Evolutionary conservation across 352 stramenopile genomes (phyloP), one percentile per base, ranked within the genome.

Genomic region (Globisporangium parvum): DNA sequence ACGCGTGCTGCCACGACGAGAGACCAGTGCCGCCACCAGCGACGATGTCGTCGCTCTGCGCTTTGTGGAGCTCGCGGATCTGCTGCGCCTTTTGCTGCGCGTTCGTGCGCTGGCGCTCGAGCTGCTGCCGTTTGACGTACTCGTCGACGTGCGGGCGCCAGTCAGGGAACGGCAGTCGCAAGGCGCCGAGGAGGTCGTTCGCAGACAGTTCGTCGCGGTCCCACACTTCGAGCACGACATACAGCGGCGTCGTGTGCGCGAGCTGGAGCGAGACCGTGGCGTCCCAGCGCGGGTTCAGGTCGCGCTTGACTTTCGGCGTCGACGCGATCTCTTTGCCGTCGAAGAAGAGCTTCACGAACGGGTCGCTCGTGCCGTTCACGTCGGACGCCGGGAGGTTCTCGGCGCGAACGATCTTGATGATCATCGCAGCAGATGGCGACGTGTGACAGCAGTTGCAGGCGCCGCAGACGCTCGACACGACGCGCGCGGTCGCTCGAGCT

Each of bases 251-350:
- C 17, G 74, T 73, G 52, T 80, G 67, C 6, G 65, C 62, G 24
- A 92, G 73, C 57, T 77, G 66, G 60, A 93, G 69, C 49, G 71
- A 59, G 40, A 88, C 59, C 42, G 80, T 66, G 47, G 74, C 72
- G 59, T 93, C 80, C 80, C 81, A 93, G 52, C 75, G 74, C 59
- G 84, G 84, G 51, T 87, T 88, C 8, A 90, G 57, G 51, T 76
- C 74, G 39, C 75, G 75, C 63, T 87, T 87, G 56, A 93, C 77
- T 46, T 73, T 67, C n/a, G 69, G 78, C n/a, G 83, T 87, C 1
- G 57, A 45, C 39, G 66, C 81, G n/a, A 93, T 64, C 51, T 93
- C 84, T 48, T 81, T 81, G 18, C 75, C 70, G 48, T 93, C 84
- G 63, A 90, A 93, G 46, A 71, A 69, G 37, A 93, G 68, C 47